Conservation (phyloP, 768 basidiomycete genomes). For the Termitomyces titanicus region DNA sequence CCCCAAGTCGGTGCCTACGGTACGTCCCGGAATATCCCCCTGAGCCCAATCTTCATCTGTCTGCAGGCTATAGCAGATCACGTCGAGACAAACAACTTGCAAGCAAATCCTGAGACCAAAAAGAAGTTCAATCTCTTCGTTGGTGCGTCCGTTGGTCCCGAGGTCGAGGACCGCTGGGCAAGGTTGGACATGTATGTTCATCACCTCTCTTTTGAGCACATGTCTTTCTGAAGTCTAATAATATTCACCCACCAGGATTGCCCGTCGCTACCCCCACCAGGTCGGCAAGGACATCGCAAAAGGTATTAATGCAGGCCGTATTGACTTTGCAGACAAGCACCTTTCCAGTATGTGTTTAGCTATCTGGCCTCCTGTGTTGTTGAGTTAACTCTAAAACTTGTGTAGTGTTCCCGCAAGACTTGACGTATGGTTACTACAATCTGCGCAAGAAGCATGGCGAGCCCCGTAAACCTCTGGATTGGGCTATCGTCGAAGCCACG, state of each 20-base stretch:
- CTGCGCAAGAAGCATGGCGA: slow-evolving; percentile 41
- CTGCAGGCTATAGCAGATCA: slow-evolving; percentile 43
- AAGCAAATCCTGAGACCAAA: slow-evolving; percentile 38
- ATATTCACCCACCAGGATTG: slow-evolving; percentile 24
- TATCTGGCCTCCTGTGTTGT: not conserved
- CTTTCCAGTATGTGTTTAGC: slow-evolving; percentile 34
- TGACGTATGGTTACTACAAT: slow-evolving; percentile 45
- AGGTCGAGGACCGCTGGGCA: slow-evolving; percentile 48
- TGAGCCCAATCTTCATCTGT: not conserved
- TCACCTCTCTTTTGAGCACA: not conserved
- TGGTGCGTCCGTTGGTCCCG: slow-evolving; percentile 44
- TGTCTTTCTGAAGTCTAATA: no score
- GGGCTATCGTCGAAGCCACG: slow-evolving; percentile 49
- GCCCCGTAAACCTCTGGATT: slow-evolving; percentile 40
- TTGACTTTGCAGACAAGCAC: slow-evolving; percentile 46
- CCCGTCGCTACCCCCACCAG: slow-evolving; percentile 45
- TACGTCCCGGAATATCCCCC: slow-evolving; percentile 17
- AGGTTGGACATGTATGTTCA: slow-evolving; percentile 37
- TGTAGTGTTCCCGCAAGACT: slow-evolving; percentile 46
- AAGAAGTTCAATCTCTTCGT: slow-evolving; percentile 47
- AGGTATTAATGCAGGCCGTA: slow-evolving; percentile 45
- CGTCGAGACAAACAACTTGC: slow-evolving; percentile 38
- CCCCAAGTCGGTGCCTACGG: slow-evolving; percentile 41
- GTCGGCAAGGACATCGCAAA: slow-evolving; percentile 46
- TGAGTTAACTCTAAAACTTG: not conserved